These are phyloP conservation scores for Paramecium tetraurelia DNA, from an alignment of 73 alveolate species.

Conservation along the genomic window DNA sequence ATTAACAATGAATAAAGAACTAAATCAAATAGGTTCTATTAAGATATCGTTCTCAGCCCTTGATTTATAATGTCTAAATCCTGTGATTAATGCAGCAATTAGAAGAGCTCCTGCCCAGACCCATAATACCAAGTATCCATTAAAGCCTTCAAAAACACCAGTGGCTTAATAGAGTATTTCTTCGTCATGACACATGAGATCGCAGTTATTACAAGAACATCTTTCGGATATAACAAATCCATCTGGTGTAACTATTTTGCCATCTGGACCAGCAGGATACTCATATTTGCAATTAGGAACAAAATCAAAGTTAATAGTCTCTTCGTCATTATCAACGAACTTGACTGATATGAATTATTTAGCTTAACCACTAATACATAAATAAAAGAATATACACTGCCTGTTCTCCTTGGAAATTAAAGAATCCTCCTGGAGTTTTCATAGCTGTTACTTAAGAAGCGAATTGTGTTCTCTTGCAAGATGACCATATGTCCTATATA, in stretches of 20 bases:
- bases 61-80: not conserved
- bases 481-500: conserved; percentile 21
- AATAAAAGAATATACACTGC: not conserved
- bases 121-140: not conserved
- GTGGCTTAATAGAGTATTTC: not conserved
- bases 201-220: conserved; percentile 37
- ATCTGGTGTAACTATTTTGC: not conserved
- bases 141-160: conserved; percentile 30
- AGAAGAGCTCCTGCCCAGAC: not conserved
- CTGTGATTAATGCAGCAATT: not conserved
- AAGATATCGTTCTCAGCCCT: not conserved
- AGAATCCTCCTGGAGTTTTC: conserved; percentile 49
- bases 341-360: not conserved
- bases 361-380: not conserved
- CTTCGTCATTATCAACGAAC: not conserved
- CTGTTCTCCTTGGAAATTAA: conserved; percentile 33
- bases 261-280: not conserved
- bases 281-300: not conserved
- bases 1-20: not conserved
- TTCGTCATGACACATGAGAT: not conserved
- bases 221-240: not conserved
- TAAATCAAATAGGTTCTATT: not conserved
- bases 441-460: conserved; percentile 18
- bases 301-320: not conserved
- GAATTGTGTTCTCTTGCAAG: conserved; percentile 17